Evolutionary conservation across 2,329 filamentous ascomycete species (phyloP), one percentile per base, ranked within the genome.

Genomic region (Colletotrichum melonis): DNA sequence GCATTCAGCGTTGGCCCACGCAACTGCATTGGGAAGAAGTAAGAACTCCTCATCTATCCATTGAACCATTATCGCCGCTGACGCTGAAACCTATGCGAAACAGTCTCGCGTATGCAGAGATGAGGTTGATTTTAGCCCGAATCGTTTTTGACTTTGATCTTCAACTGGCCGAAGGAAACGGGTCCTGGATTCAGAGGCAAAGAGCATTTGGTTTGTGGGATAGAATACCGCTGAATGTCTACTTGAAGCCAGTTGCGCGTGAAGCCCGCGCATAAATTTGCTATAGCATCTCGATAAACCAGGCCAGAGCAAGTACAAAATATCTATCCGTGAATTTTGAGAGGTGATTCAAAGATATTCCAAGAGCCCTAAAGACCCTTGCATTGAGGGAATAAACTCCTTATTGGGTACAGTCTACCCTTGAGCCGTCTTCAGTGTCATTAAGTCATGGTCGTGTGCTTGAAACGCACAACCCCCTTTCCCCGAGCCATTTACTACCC

Each of bases 41-140:
- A 64, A 78, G 42, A 8, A 80, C 86, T 1, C 16, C 38, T 83
- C 88, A 2, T 54, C 4, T 12, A 5, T 22, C 11, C 1, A 0
- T 78, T 83, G 24, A 76, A 75, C 0, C 90, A 84, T 75, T 63
- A 12, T 30, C 26, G 54, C 12, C 26, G 2, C 60, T 69, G 2
- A 72, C 26, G 5, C 2, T 26, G 3, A n/a, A 7, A 42, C 14
- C 38, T 42, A 14, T 6, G 5, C 5, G 12, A 4, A 49, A 19
- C 3, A 72, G 70, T 26, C 32, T 72, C 9, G 70, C 70, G 7
- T 72, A 72, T 14, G 67, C 70, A 1, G 70, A 72, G 35, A 69
- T 72, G 70, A 52, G 70, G 26, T 28, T 72, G 19, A 32, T 72
- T 7, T 8, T 72, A 8, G 70, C 70, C 1, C 59, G 70, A 9